Evolutionary conservation across 305 asterid species (phyloP), one percentile per base, ranked within the genome.

Genomic region (Petunia hybrid): DNA sequence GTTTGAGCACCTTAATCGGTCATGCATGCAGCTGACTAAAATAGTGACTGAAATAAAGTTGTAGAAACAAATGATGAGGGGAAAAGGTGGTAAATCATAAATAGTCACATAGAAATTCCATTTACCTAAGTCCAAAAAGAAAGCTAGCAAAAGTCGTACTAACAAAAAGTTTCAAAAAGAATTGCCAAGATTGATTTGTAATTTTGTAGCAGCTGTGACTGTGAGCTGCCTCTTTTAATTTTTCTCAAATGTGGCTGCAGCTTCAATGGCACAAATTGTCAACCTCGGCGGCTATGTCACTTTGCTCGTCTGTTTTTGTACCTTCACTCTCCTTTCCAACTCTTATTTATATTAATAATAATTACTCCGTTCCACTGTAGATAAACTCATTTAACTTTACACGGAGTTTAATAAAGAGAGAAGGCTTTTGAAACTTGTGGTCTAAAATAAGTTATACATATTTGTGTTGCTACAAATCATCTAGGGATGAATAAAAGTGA

Each of bases 81-180:
- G 78, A 51, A 73, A 73, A 73, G 1, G 14, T 73, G 5, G 62
- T 35, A 48, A 46, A 70, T 46, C 12, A 35, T 71, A 60, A 22
- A 2, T 35, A 71, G 78, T 36, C 46, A 73, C 2, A 6, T 4
- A 13, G 63, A 71, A 36, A 12, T 51, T 73, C 8, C 63, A 36
- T 51, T 73, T 51, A 73, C 14, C 63, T 73, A 73, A 73, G 78
- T 73, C 46, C 78, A 73, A 35, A 73, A 51, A 13, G 62, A 35
- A 1, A 13, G 14, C 6, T 35, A 36, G 36, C 63, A 51, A 73
- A 73, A 51, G 62, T 73, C 14, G 0, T 35, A 13, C 16, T 12
- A 0, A 2, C 10, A 45, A 4, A 70, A 70, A 22, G 46, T 6
- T 66, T 67, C 38, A 67, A 42, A 70, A 71, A 35, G 4, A 71